Percentiles rank a stretch among this genome's conserved stretches.
Evolutionary conservation across 192 early-diverging fungal species (phyloP).

Genomic region (Chytriomyces confervae): DNA sequence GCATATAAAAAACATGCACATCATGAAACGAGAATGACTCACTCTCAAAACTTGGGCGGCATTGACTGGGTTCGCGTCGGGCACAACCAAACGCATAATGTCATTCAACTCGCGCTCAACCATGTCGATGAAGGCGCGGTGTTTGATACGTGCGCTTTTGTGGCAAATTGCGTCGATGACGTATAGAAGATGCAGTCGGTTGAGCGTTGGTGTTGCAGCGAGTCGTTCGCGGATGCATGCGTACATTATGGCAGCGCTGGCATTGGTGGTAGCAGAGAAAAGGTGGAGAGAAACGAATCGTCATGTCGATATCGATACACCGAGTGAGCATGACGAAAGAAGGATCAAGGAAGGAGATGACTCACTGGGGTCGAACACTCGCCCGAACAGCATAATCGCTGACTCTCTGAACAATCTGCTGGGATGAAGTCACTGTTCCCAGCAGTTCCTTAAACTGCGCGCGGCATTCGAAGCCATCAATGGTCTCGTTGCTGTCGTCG

Average conservation of each 20-base stretch:
- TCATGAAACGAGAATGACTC: background rate
- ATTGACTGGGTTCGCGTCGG: constrained; percentile 41
- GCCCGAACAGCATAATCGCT: constrained; percentile 47
- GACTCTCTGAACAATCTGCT: constrained; percentile 50
- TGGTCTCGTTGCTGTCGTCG: background rate
- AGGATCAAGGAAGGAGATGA: background rate
- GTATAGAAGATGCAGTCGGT: constrained; percentile 55
- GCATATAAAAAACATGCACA: background rate
- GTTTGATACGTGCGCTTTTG: constrained; percentile 1
- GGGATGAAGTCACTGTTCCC: constrained; percentile 50
- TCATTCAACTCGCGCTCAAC: constrained; percentile 40
- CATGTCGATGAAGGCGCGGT: constrained; percentile 41
- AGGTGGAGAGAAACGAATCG: too few relatives aligned
- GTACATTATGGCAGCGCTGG: constrained; percentile 49
- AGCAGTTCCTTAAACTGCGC: constrained; percentile 56
- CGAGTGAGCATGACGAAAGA: background rate
- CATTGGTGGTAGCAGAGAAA: background rate
- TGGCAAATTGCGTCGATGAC: constrained; percentile 54
- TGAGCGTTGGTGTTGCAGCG: constrained; percentile 43
- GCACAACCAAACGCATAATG: constrained; percentile 44
- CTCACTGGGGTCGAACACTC: constrained; percentile 1
- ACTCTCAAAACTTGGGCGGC: background rate
- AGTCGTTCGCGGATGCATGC: constrained; percentile 57
- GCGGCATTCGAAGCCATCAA: constrained; percentile 25
- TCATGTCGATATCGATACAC: background rate